These are phyloP conservation scores for Perilla frutescens DNA, from an alignment of 257 asterid species.

Conservation along the genomic window DNA sequence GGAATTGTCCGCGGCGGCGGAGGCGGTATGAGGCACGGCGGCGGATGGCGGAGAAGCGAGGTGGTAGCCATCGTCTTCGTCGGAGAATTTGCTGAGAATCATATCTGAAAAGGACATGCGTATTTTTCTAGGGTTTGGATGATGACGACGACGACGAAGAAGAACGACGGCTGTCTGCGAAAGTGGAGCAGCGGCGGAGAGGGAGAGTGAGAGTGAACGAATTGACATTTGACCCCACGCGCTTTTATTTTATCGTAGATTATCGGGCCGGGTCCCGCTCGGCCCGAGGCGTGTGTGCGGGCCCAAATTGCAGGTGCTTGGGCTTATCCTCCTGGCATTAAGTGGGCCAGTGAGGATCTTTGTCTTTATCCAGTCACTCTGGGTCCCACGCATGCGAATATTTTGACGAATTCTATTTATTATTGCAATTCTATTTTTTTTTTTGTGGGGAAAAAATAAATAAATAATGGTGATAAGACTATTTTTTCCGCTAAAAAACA, in stretches of 20 bases:
- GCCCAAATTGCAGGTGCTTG: conserved; percentile 4
- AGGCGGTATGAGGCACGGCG: not conserved
- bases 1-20: conserved; percentile 2
- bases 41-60: conserved; percentile 2
- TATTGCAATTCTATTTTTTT: not conserved
- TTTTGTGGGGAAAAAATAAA: not conserved
- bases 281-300: not conserved
- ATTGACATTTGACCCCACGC: conserved; percentile 25
- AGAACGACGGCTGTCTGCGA: not conserved
- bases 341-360: conserved; percentile 30
- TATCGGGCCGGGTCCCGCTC: not conserved
- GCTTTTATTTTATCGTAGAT: conserved; percentile 17
- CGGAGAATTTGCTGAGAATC: conserved; percentile 16
- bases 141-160: not conserved
- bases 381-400: conserved; percentile 22
- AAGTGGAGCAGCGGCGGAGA: not conserved
- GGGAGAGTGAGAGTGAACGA: not conserved
- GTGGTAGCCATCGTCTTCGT: conserved; percentile 2
- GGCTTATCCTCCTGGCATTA: conserved; percentile 24
- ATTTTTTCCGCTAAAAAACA: no score
- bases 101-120: conserved; percentile 25
- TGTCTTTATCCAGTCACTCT: conserved; percentile 16
- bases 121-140: not conserved
- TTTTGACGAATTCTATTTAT: not conserved
- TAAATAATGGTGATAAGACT: no score